These are phyloP conservation scores for Evernia prunastri DNA, from an alignment of 495 filamentous ascomycete species.

Conservation along the genomic window DNA sequence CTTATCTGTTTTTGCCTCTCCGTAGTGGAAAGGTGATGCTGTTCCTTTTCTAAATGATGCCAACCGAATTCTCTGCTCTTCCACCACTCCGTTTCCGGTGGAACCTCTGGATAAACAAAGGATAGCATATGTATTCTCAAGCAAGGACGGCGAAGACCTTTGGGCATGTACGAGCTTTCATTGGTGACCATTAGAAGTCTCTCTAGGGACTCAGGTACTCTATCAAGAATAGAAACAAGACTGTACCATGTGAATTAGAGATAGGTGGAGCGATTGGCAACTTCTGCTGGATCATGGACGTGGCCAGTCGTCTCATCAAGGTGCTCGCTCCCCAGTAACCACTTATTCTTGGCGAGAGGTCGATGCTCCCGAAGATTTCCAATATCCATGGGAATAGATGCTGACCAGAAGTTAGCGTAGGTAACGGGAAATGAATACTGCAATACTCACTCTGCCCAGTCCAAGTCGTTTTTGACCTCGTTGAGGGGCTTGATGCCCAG, in stretches of 20 bases:
- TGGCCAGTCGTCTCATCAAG: conserved; percentile 16
- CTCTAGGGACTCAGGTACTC: no score
- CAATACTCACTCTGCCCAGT: background rate
- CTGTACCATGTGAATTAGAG: background rate
- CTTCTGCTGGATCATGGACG: conserved; percentile 12
- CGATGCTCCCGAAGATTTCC: background rate
- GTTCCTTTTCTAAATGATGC: background rate
- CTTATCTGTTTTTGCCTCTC: background rate
- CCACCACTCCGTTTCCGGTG: background rate
- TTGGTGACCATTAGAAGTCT: background rate
- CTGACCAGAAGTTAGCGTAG: background rate
- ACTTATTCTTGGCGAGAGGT: background rate
- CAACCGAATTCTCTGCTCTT: background rate
- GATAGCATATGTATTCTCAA: background rate
- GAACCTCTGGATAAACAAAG: background rate
- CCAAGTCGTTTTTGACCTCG: background rate
- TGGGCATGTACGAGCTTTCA: background rate
- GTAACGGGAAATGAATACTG: background rate
- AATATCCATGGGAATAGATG: background rate
- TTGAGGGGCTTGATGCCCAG: background rate
- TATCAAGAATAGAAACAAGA: background rate
- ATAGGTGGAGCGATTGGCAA: conserved; percentile 17
- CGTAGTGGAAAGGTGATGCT: background rate
- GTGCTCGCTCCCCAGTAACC: conserved; percentile 20
- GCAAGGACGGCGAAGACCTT: background rate